Evolutionary conservation across 2,329 filamentous ascomycete genomes (phyloP), one percentile per base, ranked within the genome.

Genomic region (Sporothrix sp.): DNA sequence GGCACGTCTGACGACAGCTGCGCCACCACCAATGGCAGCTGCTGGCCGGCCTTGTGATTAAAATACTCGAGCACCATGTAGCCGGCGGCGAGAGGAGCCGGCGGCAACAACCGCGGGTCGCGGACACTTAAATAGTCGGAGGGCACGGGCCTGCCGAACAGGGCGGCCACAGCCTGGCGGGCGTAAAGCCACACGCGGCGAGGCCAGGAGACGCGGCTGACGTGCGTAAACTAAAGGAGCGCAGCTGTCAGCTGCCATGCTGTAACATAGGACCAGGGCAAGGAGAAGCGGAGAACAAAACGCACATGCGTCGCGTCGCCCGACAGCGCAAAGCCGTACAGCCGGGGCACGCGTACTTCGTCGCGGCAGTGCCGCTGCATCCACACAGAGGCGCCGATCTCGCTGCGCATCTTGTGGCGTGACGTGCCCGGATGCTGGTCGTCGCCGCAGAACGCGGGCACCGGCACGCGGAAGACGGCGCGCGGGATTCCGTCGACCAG

Each of bases 361-460:
- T n/a, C 52, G 7, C 65, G 63, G 52, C 64, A 70, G 35, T 66
- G 51, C 13, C 65, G 58, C 43, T 64, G 58, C 13, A 71, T 59
- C 66, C 66, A 70, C 11, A 63, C 59, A 52, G 66, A 70, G 6
- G 65, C 65, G 3, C 62, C 67, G 14, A 62, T 65, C 58, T 71
- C 67, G 54, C 60, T 58, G 43, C 62, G 52, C 9, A 68, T 8
- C 58, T 70, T 70, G 55, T 71, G 67, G 35, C 70, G 63, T 7
- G 60, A 61, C 47, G 66, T 68, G 7, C 65, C 67, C 6, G 66
- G 64, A 51, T 60, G 55, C n/a, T 35, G 50, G 7, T 48, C 49
- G 50, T 70, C 66, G 20, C 65, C 67, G 25, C 25, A 28, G 25
- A 28, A 28, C 25, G 25, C 25, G 25, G 25, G 6, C 25, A 28